Evolutionary conservation across 805 yeast genomes (phyloP), one percentile per base, ranked within the genome.

Genomic region (Cyberlindnera misumaiensis): DNA sequence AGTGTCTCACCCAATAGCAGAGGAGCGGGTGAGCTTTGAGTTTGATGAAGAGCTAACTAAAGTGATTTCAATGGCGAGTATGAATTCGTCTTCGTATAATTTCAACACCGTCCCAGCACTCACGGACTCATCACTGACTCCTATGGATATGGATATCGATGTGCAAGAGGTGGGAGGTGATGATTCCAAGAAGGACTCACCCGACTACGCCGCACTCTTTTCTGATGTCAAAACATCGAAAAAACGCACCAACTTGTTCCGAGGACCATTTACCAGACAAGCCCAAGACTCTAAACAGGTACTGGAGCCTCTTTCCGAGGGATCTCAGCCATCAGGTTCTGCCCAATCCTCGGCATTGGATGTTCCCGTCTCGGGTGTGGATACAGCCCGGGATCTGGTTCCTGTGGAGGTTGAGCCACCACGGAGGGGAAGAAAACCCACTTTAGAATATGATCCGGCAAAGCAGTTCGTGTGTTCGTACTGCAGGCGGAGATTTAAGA

Each of bases 381-480:
- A 20, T 8, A 20, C 24, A 20, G 24, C 8, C 8, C 24, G 8
- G 5, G 28, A 27, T 13, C 14, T 11, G 28, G n/a, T 27, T 12
- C 28, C 28, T 12, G n/a, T 13, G n/a, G 28, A 11, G 5, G 14
- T 12, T 7, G 58, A 51, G n/a, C 58, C 73, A 36, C 55, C 73
- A 38, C 70, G 75, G 3, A 64, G 86, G 35, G 86, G 86, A 5
- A 67, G 86, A 30, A 79, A 78, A 55, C 84, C 82, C 17, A 72
- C 79, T 30, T 61, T 72, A 44, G 74, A 72, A 35, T 77, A 74
- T 14, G 84, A 77, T 50, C 51, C 56, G 6, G 36, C 70, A 10
- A 80, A 80, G 58, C 75, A 75, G 30, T 81, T 71, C 53, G 72
- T 73, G 24, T 82, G 89, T 56, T 73, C 72, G 25, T 72, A 68